A percentile compares a stretch with the other conserved stretches of the same genome.
Evolutionary conservation across 2,329 filamentous ascomycete genomes (phyloP).

Genomic region (Sporothrix variecibatus): DNA sequence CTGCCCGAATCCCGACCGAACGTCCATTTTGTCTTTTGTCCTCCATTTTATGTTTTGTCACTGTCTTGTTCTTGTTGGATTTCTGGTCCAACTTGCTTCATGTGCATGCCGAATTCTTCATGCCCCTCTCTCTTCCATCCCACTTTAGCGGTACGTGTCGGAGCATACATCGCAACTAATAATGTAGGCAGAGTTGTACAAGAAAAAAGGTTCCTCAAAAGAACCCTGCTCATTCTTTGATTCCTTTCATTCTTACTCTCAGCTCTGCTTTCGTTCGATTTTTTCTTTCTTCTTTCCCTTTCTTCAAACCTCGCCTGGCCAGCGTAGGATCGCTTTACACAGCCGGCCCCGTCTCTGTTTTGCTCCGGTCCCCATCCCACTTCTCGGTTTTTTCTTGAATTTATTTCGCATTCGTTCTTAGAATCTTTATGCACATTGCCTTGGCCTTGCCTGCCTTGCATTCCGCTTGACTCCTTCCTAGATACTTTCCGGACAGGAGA

Average conservation of each 20-base stretch:
- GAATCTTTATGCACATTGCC: background rate
- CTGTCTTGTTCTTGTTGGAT: background rate
- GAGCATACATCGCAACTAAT: background rate
- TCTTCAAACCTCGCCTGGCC: background rate
- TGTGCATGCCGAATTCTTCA: background rate
- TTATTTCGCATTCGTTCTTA: background rate
- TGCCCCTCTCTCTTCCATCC: background rate
- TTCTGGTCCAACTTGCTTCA: background rate
- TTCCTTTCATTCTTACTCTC: background rate
- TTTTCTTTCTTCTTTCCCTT: background rate
- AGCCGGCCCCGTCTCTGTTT: background rate
- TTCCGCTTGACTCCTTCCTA: background rate
- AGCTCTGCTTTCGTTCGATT: background rate
- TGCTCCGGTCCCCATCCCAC: background rate
- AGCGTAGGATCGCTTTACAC: background rate
- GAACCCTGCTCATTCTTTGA: background rate
- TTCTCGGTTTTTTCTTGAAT: background rate
- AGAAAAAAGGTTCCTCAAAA: background rate
- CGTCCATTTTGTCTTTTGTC: background rate
- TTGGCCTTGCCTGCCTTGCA: background rate
- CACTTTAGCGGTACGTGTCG: background rate
- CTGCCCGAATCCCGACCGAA: background rate
- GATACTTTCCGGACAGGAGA: too few species aligned
- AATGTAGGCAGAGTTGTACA: background rate
- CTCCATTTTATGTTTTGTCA: background rate